These are phyloP conservation scores for Dactylellina cionopaga DNA, from an alignment of 2,329 filamentous ascomycete genomes.

Conservation along the genomic window DNA sequence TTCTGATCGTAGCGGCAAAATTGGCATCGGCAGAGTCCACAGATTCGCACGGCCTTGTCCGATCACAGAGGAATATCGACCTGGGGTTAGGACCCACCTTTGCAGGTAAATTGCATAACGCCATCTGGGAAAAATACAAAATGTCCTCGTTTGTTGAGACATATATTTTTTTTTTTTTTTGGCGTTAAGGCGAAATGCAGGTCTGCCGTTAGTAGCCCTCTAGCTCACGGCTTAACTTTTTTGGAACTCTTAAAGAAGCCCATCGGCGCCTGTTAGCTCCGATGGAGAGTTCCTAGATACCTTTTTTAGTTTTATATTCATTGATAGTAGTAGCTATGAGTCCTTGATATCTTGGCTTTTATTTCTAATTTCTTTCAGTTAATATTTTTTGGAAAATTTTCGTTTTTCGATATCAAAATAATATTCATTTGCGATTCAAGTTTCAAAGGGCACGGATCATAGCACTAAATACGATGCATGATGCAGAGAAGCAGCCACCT, in stretches of 20 bases:
- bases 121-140: neutral
- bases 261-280: neutral
- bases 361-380: too few relatives aligned
- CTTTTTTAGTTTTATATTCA: too few relatives aligned
- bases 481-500: constrained; percentile 7
- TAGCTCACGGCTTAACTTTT: neutral
- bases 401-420: too few relatives aligned
- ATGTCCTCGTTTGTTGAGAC: constrained; percentile 1
- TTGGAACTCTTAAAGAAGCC: too few relatives aligned
- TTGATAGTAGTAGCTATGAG: too few relatives aligned
- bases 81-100: constrained; percentile 1
- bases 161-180: neutral
- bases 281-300: constrained; percentile 4
- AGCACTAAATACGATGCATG: constrained; percentile 2
- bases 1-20: constrained; percentile 8
- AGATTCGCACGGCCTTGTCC: constrained; percentile 11
- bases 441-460: too few relatives aligned
- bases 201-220: constrained; percentile 23
- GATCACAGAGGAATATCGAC: neutral
- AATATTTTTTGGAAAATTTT: too few relatives aligned
- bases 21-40: neutral
- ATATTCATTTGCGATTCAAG: too few relatives aligned
- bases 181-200: neutral
- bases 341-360: too few relatives aligned
- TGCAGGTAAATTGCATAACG: constrained; percentile 1